Evolutionary conservation across 495 filamentous ascomycete species (phyloP), one percentile per base, ranked within the genome.

Genomic region (Penicillium cinerascens): DNA sequence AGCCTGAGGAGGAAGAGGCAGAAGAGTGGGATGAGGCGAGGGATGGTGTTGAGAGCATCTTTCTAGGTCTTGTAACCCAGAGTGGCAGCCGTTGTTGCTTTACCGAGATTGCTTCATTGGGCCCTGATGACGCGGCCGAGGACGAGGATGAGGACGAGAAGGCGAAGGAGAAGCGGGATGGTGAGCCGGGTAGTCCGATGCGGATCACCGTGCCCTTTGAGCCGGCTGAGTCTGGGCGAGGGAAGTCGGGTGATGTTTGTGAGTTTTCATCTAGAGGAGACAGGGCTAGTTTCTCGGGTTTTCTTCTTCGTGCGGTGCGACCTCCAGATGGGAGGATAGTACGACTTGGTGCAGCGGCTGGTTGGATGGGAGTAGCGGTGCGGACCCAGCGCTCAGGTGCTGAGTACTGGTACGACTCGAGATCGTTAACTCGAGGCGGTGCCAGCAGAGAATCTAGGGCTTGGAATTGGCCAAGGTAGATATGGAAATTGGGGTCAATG

Each of bases 401-500:
- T 1, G 87, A 86, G 59, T 96, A 93, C 55, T 95, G 87, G 71
- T 96, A 96, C 29, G 79, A 78, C 62, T 97, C 92, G 29, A 85
- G 84, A 54, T 92, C 89, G 48, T 83, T 68, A 29, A 78, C 60
- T 69, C 81, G 67, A 42, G 71, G 63, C 47, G 76, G 64, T 56
- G 78, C 57, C 53, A 75, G 67, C 73, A 83, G 62, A 25, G 82
- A 72, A 68, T 83, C 73, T 66, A 88, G 67, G 9, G 78, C 81
- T 42, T 85, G 82, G 58, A 82, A 87, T 59, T 95, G 89, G 27
- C 84, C 78, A 36, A 93, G 82, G 60, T 83, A 87, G 47, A 95
- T 83, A 35, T 79, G 74, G 59, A 88, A 87, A 33, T 85, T 74
- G 44, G 74, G 64, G 57, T 92, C 84, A 59, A 96, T 79, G 48